Evolutionary conservation across 345 rosid species (phyloP).

Genomic region (Populus alba): DNA sequence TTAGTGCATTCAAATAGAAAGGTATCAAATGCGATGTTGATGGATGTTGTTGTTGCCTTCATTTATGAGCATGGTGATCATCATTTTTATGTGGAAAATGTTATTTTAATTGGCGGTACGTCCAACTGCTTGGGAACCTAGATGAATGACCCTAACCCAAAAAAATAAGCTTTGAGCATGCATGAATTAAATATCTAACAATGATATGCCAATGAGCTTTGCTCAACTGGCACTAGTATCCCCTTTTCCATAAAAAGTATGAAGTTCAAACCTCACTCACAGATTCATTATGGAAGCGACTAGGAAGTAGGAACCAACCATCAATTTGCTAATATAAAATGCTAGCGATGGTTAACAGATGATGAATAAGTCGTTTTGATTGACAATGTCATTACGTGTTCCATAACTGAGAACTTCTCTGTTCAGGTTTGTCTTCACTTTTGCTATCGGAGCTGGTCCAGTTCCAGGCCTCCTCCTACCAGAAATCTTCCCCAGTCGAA

Average conservation of each 20-base stretch:
- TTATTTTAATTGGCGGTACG: not conserved
- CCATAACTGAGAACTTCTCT: constrained; percentile 12
- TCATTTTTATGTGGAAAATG: not conserved
- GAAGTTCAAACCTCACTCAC: no score
- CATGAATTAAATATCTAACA: not conserved
- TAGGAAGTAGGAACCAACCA: not conserved
- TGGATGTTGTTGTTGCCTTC: not conserved
- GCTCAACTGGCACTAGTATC: no score
- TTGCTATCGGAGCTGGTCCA: constrained; percentile 97
- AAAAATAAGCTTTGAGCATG: not conserved
- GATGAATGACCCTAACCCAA: not conserved
- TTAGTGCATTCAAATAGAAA: not conserved
- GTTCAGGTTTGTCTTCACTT: constrained; percentile 85
- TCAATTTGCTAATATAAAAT: not conserved
- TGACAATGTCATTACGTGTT: not conserved
- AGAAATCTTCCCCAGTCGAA: constrained; percentile 85
- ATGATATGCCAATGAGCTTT: no score
- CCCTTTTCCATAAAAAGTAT: no score
- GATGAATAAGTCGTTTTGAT: not conserved
- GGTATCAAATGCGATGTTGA: not conserved
- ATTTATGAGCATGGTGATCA: not conserved
- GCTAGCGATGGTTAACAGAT: not conserved
- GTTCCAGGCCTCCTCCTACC: constrained; percentile 95
- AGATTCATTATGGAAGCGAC: no score
- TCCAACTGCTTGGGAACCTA: not conserved